These are phyloP conservation scores for Fonsecaea erecta DNA, from an alignment of 2,329 filamentous ascomycete genomes.

Conservation along the genomic window DNA sequence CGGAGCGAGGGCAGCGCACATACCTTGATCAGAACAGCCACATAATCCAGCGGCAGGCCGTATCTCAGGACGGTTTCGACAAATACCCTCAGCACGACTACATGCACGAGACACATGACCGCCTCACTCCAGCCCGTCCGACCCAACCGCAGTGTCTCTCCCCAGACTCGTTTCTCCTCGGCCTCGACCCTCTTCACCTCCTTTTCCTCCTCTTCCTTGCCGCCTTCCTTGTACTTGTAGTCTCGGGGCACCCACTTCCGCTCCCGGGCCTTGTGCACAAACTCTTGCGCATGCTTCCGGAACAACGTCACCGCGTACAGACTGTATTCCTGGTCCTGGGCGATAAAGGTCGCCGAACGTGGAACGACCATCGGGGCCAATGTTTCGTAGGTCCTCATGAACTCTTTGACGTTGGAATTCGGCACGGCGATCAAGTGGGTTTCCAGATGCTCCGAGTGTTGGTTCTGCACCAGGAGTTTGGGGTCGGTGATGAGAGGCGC, in stretches of 20 bases:
- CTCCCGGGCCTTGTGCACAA: constrained; percentile 89
- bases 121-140: constrained; percentile 94
- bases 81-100: constrained; percentile 87
- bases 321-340: constrained; percentile 85
- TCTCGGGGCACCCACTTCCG: constrained; percentile 93
- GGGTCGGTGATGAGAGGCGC: constrained; percentile 77
- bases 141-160: constrained; percentile 83
- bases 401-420: constrained; percentile 79
- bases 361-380: constrained; percentile 90
- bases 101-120: constrained; percentile 95
- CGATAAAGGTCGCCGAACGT: constrained; percentile 77
- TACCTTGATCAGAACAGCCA: constrained; percentile 84
- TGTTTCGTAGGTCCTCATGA: constrained; percentile 86
- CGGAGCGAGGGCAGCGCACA: constrained; percentile 39
- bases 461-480: constrained; percentile 64
- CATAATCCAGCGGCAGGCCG: constrained; percentile 86
- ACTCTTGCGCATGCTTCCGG: constrained; percentile 86
- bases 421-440: constrained; percentile 93
- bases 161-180: constrained; percentile 91
- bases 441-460: constrained; percentile 95
- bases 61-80: constrained; percentile 98
- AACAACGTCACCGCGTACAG: constrained; percentile 90
- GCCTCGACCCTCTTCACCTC: constrained; percentile 81
- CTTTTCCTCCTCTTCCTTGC: constrained; percentile 83
- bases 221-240: constrained; percentile 89